Conservation (phyloP, 768 basidiomycete species). For the Hortiboletus campestris region DNA sequence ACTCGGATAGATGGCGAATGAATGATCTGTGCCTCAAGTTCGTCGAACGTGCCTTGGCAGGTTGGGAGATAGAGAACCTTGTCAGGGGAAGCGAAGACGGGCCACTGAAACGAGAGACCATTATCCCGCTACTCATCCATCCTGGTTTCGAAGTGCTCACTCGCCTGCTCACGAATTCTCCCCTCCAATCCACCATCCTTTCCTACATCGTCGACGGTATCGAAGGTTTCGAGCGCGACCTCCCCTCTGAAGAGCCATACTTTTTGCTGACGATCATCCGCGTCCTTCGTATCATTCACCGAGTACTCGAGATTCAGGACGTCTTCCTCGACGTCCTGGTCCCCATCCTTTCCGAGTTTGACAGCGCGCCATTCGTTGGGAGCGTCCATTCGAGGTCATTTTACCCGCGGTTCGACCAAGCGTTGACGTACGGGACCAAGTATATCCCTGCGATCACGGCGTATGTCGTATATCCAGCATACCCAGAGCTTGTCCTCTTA, state of each 20-base stretch:
- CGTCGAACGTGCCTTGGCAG: slow-evolving; percentile 78
- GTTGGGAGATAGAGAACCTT: slow-evolving; percentile 77
- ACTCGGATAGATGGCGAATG: slow-evolving; percentile 81
- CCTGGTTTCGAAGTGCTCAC: slow-evolving; percentile 88
- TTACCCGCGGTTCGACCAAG: slow-evolving; percentile 73
- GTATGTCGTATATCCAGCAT: slow-evolving; percentile 65
- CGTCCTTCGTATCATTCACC: slow-evolving; percentile 76
- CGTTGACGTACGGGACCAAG: slow-evolving; percentile 63
- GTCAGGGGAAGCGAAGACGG: slow-evolving; percentile 56
- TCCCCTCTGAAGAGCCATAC: slow-evolving; percentile 66
- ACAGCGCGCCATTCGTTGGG: slow-evolving; percentile 52
- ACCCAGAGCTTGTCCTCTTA: slow-evolving; percentile 72
- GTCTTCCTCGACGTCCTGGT: slow-evolving; percentile 87
- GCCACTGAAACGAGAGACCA: slow-evolving; percentile 46
- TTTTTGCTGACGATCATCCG: slow-evolving; percentile 77
- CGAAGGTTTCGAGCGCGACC: slow-evolving; percentile 68
- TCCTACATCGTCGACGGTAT: slow-evolving; percentile 80
- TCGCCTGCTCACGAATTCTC: slow-evolving; percentile 68
- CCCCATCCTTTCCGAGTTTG: slow-evolving; percentile 69
- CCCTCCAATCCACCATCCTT: slow-evolving; percentile 71
- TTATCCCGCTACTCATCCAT: slow-evolving; percentile 63
- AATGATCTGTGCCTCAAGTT: slow-evolving; percentile 84
- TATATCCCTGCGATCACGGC: slow-evolving; percentile 81
- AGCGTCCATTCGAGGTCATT: slow-evolving; percentile 61
- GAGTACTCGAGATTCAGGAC: slow-evolving; percentile 82